Percentiles rank a stretch among this genome's conserved stretches.
Evolutionary conservation across 768 basidiomycete genomes (phyloP).

Genomic region (Collybia nuda): DNA sequence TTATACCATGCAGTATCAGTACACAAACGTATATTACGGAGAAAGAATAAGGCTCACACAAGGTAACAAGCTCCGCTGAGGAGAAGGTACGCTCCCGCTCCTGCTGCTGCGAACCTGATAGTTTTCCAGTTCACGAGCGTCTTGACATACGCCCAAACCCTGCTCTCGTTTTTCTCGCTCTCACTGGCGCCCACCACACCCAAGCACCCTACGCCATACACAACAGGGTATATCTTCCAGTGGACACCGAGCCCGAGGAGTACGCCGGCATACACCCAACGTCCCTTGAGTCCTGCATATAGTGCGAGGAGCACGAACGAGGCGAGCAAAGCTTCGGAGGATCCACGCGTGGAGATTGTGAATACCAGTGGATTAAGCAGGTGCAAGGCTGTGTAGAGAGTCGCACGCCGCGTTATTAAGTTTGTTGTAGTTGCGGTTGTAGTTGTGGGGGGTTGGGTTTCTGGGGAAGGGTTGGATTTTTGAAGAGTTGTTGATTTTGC

Average conservation of each 20-base stretch:
- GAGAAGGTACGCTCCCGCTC: conserved; percentile 63
- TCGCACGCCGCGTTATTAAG: conserved; percentile 31
- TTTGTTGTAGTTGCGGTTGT: background rate
- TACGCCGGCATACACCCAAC: conserved; percentile 68
- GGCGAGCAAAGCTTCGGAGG: conserved; percentile 87
- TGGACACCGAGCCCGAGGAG: conserved; percentile 83
- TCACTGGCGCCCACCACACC: conserved; percentile 41
- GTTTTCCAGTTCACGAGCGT: conserved; percentile 48
- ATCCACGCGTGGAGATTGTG: conserved; percentile 95
- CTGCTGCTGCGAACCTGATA: conserved; percentile 67
- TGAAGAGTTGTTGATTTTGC: conserved; percentile 4
- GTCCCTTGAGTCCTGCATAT: conserved; percentile 52
- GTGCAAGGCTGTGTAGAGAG: conserved; percentile 67
- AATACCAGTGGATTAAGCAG: conserved; percentile 94
- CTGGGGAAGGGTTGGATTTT: conserved; percentile 4
- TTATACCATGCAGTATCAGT: background rate
- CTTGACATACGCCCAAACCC: conserved; percentile 29
- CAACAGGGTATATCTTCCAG: conserved; percentile 96
- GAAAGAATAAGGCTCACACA: conserved; percentile 53
- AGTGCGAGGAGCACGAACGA: conserved; percentile 75
- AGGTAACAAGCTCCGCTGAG: conserved; percentile 69
- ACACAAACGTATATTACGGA: conserved; percentile 1
- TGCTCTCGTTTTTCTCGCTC: conserved; percentile 2
- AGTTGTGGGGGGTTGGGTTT: background rate
- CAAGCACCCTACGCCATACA: conserved; percentile 83